Evolutionary conservation across 306 rosid species (phyloP), one percentile per base, ranked within the genome.

Genomic region (Gastrolobium villosum): DNA sequence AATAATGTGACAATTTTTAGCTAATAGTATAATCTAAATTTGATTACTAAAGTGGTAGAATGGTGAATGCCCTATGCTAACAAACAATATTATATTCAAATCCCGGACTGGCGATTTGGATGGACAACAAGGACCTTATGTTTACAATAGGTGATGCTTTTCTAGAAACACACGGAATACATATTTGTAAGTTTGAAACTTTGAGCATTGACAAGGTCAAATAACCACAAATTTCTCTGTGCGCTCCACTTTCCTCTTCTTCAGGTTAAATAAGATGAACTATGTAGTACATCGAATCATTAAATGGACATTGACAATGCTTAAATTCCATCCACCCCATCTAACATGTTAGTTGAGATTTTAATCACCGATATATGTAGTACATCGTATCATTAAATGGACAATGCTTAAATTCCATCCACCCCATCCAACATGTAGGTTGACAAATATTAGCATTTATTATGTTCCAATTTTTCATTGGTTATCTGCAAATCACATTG

Each of bases 141-240:
- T 10, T 30, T 41, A 6, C 8, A 4, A 56, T 10, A 4, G 64
- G 13, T 10, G 10, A 60, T 59, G 37, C 57, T 35, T 11, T 70
- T 70, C 14, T 70, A 35, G 76, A 70, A 54, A 11, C 11, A 26
- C 11, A 46, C 13, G 4, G 8, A 65, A 66, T 31, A 45, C 10
- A 11, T 5, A 32, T n/a, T 15, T 35, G 26, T 15, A 15, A 71
- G 39, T 53, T 54, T 53, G 53, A 71, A 71, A 32, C 10, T 11
- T 67, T 26, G 9, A 61, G 7, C 67, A 2, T n/a, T 5, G 55
- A 40, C 54, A 52, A 14, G 45, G 57, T 76, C 53, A 77, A 54
- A 62, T 49, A 54, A 44, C 34, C 40, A 50, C 65, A 76, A 63
- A 55, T 79, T 82, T 59, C 68, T 13, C 59, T 5, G 44, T 14